Percentiles rank a stretch among this genome's conserved stretches.
Conservation (phyloP, 1,284 basidiomycete species). For the Irpex sp. region DNA sequence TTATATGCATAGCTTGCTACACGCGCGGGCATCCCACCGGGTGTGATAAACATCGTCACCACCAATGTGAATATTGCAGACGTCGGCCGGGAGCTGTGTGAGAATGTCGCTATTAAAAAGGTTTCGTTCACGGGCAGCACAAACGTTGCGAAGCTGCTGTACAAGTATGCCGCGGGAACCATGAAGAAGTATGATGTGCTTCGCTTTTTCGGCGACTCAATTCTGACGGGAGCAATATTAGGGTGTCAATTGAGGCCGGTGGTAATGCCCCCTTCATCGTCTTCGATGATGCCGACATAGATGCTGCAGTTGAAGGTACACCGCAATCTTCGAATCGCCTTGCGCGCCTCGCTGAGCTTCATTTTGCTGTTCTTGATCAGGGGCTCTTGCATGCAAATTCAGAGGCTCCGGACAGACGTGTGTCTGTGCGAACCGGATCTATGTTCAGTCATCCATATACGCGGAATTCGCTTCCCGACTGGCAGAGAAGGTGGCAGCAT, state of each 20-base stretch:
- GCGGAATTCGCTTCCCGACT: constrained; percentile 84
- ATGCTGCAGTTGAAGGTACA: constrained; percentile 84
- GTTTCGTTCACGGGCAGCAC: constrained; percentile 96
- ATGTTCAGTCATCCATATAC: constrained; percentile 82
- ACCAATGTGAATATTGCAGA: constrained; percentile 78
- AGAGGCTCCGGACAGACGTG: constrained; percentile 91
- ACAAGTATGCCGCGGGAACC: constrained; percentile 79
- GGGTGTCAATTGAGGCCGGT: constrained; percentile 81
- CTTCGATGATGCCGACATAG: constrained; percentile 94
- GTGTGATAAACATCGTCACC: constrained; percentile 94
- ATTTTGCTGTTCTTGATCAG: constrained; percentile 33
- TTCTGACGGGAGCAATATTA: constrained; percentile 22
- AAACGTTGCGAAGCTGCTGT: constrained; percentile 87
- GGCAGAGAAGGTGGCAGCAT: constrained; percentile 79
- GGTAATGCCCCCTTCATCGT: constrained; percentile 96
- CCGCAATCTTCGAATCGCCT: not conserved
- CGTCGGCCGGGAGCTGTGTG: constrained; percentile 83
- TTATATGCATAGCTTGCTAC: constrained; percentile 55
- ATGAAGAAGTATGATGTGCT: constrained; percentile 76
- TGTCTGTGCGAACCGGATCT: constrained; percentile 83
- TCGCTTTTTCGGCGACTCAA: constrained; percentile 1
- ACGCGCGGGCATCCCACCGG: constrained; percentile 90
- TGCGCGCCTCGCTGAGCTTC: not conserved
- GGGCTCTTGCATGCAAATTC: constrained; percentile 89
- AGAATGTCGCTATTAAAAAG: constrained; percentile 76